phyloP scores from a whole-genome alignment of 306 rosid species.

The Mimosa pudica region DNA sequence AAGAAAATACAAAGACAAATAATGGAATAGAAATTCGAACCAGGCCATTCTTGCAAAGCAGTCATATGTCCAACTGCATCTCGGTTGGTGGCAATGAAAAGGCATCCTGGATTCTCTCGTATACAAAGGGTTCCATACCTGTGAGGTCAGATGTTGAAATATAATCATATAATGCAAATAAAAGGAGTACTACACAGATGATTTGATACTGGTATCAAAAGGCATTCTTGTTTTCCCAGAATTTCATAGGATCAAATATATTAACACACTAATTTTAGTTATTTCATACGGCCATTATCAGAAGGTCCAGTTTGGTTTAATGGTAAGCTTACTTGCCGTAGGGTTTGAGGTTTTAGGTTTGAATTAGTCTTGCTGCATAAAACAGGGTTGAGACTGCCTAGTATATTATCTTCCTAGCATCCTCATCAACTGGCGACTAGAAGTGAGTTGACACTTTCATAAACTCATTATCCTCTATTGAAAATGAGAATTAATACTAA shows the following conservation, averaged over 20 bases:
- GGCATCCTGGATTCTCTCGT: constrained; percentile 96
- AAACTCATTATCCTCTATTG: background rate
- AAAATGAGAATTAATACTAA: background rate
- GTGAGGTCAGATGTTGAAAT: constrained; percentile 32
- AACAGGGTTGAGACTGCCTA: too few relatives aligned
- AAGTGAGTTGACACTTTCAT: too few relatives aligned
- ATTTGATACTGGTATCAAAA: constrained; percentile 5
- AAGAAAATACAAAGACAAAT: background rate
- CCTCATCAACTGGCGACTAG: too few relatives aligned
- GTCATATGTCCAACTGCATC: constrained; percentile 85
- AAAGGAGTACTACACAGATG: constrained; percentile 14
- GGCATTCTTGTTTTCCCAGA: background rate
- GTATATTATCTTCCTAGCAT: too few relatives aligned
- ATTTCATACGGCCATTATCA: constrained; percentile 8
- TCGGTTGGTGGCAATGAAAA: constrained; percentile 91
- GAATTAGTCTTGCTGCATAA: too few relatives aligned
- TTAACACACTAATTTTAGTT: constrained; percentile 3
- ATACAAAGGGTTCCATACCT: constrained; percentile 96
- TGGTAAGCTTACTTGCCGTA: too few relatives aligned
- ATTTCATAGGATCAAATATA: constrained; percentile 12
- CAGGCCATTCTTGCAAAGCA: constrained; percentile 90
- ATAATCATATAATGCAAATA: constrained; percentile 26
- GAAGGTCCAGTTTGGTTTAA: too few relatives aligned
- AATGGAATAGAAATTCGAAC: constrained; percentile 45
- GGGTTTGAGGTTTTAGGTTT: too few relatives aligned